Evolutionary conservation across 1,284 basidiomycete genomes (phyloP), one percentile per base, ranked within the genome.

Genomic region (Volvariella volvacea): DNA sequence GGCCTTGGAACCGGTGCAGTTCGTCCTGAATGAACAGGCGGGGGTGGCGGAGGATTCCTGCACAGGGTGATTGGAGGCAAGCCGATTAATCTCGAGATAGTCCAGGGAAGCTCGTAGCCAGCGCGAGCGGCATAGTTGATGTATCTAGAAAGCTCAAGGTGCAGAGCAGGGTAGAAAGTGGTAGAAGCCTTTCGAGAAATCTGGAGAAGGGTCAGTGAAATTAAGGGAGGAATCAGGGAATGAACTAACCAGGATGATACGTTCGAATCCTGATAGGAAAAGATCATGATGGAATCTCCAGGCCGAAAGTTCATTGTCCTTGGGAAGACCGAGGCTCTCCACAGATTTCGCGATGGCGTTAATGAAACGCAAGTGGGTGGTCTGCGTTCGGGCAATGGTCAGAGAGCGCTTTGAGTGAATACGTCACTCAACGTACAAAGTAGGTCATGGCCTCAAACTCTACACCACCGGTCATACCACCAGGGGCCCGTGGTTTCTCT

Each of bases 371-470:
- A 96, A 73, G 64, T 96, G 91, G 1, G 72, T 80, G 1, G 90
- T 90, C 92, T 96, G 53, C 15, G 4, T 22, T 14, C 46, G 14
- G 7, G 43, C 60, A 37, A 56, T 57, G 14, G 9, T 45, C 45
- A 46, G 16, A n/a, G n/a, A n/a, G n/a, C n/a, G 15, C 10, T 16
- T 19, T 19, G 33, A 30, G 25, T 9, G 19, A 19, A 41, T 44
- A 31, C 25, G 46, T 44, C 41, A 47, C 12, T 38, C 4, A 43
- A 68, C 86, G 54, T 58, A 94, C 92, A 54, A 95, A 80, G 62
- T 98, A 98, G 12, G 77, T 78, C 85, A 98, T 96, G 0, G 95
- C 95, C 64, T 99, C 95, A 59, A 87, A 94, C 61, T 98, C 95
- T 8, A 99, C 96, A 8, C 96, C 95, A 6, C 95, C 96, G 0